These are phyloP conservation scores for Blastocrithidia nonstop DNA, from an alignment of 208 protist genomes.

Conservation along the genomic window DNA sequence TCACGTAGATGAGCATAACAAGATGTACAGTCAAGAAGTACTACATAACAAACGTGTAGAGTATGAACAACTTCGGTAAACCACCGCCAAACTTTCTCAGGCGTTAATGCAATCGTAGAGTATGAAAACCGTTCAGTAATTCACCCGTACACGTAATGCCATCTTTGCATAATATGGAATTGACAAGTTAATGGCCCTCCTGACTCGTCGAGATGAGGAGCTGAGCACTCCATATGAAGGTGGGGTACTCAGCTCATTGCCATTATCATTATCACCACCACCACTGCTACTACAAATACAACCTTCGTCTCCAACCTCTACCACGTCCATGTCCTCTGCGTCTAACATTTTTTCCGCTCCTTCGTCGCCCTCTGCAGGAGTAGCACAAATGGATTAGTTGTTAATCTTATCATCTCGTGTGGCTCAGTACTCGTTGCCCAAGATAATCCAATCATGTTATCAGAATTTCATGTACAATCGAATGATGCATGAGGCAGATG, in stretches of 20 bases:
- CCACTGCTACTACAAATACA: too few species aligned
- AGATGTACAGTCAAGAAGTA: conserved; percentile 80
- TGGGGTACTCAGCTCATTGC: too few species aligned
- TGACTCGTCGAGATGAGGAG: conserved; percentile 39
- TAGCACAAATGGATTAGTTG: too few species aligned
- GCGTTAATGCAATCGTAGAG: conserved; percentile 29
- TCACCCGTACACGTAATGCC: conserved; percentile 41
- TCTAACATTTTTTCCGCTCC: too few species aligned
- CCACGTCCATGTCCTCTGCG: too few species aligned
- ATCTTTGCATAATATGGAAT: conserved; percentile 54
- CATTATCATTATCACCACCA: too few species aligned
- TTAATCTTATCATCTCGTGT: conserved; percentile 22
- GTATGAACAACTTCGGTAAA: conserved; percentile 65
- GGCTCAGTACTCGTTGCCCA: conserved; percentile 70
- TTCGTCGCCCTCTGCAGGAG: too few species aligned
- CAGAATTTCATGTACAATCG: conserved; percentile 63
- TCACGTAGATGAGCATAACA: conserved; percentile 66
- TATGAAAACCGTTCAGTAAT: conserved; percentile 35
- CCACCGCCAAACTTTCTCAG: conserved; percentile 27
- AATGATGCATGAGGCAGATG: conserved; percentile 40
- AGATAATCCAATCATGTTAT: conserved; percentile 56
- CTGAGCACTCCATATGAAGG: conserved; percentile 58
- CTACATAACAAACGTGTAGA: conserved; percentile 73
- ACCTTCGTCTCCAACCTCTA: too few species aligned
- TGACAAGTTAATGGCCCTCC: conserved; percentile 64